These are phyloP conservation scores for Phytophthora tentaculata DNA, from an alignment of 352 stramenopile species.

Conservation along the genomic window DNA sequence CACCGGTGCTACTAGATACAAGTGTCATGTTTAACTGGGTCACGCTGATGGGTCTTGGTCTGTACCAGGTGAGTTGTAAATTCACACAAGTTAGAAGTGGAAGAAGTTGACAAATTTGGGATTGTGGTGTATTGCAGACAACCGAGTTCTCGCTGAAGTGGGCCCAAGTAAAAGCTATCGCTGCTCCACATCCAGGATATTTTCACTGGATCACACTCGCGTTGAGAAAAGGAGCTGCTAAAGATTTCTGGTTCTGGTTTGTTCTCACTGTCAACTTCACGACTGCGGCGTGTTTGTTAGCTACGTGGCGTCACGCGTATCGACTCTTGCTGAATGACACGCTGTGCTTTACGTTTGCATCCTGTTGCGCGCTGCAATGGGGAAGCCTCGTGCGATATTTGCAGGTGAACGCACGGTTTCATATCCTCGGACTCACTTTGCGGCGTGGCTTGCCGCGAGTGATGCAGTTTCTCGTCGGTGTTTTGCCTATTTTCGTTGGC, in stretches of 20 bases:
- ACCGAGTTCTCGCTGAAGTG: conserved; percentile 58
- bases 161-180: conserved; percentile 25
- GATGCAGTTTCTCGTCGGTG: conserved; percentile 81
- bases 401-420: conserved; percentile 69
- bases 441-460: conserved; percentile 71
- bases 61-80: conserved; percentile 52
- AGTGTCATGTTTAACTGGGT: conserved; percentile 53
- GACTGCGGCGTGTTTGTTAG: conserved; percentile 56
- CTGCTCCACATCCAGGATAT: conserved; percentile 13
- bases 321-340: conserved; percentile 57
- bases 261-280: conserved; percentile 56
- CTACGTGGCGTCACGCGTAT: conserved; percentile 63
- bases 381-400: conserved; percentile 78
- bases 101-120: conserved; percentile 7
- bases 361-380: conserved; percentile 79
- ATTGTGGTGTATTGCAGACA: conserved; percentile 29
- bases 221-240: conserved; percentile 28
- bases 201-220: conserved; percentile 16
- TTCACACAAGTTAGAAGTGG: not conserved
- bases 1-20: conserved; percentile 54
- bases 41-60: conserved; percentile 44
- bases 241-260: conserved; percentile 77
- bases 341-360: conserved; percentile 67
- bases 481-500: conserved; percentile 83
- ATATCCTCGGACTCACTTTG: conserved; percentile 83